These are phyloP conservation scores for Mitragyna speciosa DNA, from an alignment of 257 asterid species.

Conservation along the genomic window DNA sequence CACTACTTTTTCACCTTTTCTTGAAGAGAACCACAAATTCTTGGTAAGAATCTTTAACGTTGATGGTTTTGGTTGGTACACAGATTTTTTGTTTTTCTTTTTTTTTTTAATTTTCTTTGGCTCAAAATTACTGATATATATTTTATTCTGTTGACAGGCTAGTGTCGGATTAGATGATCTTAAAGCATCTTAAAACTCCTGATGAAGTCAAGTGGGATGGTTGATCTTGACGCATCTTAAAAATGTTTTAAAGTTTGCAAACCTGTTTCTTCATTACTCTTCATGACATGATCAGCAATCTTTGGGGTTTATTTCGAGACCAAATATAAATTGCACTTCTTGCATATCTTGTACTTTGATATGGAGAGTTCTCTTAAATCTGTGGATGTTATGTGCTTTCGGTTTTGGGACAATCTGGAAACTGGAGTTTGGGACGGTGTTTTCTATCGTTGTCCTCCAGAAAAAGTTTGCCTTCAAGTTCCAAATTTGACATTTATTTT, in stretches of 20 bases:
- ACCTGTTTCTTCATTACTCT: background rate
- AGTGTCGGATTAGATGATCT: conserved; percentile 86
- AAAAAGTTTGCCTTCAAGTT: background rate
- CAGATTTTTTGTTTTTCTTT: background rate
- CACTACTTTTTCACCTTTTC: conserved; percentile 68
- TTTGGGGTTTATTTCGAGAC: background rate
- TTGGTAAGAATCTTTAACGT: conserved; percentile 52
- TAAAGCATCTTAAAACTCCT: conserved; percentile 67
- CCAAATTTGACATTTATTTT: background rate
- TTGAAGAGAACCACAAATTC: conserved; percentile 96
- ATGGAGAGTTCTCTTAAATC: background rate
- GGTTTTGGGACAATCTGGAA: background rate
- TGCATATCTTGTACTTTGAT: background rate
- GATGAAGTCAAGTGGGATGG: background rate
- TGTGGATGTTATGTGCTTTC: background rate
- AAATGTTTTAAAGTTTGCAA: background rate
- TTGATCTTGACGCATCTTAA: background rate
- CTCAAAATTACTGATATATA: background rate
- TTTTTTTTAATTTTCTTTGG: background rate
- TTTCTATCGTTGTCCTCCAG: background rate
- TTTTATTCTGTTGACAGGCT: conserved; percentile 54
- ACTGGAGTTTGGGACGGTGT: background rate
- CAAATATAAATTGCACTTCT: background rate
- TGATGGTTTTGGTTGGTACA: background rate
- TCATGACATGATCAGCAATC: background rate